Evolutionary conservation across 208 protist genomes (phyloP).

Genomic region (Leishmania major): DNA sequence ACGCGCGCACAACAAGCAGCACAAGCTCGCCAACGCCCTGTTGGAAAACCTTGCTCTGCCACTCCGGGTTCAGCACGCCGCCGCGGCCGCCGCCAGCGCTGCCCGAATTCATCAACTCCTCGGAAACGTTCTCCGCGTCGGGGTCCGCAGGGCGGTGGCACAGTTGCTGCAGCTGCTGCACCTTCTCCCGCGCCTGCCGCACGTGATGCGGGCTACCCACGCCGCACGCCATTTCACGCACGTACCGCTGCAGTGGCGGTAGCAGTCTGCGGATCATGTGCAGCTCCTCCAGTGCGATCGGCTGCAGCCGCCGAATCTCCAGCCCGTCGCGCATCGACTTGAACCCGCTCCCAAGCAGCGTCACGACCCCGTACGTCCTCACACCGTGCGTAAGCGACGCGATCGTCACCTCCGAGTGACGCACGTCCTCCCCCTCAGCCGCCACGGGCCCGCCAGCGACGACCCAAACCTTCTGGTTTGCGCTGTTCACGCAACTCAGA

Average conservation of each 20-base stretch:
- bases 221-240: constrained; percentile 30
- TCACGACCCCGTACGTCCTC: constrained; percentile 22
- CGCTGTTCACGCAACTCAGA: constrained; percentile 35
- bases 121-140: constrained; percentile 10
- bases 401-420: constrained; percentile 29
- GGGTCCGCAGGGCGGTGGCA: constrained; percentile 24
- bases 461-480: constrained; percentile 40
- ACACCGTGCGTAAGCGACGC: constrained; percentile 29
- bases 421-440: constrained; percentile 13
- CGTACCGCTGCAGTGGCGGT: constrained; percentile 44
- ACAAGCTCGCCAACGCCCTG: constrained; percentile 43
- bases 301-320: constrained; percentile 41
- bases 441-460: constrained; percentile 32
- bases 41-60: constrained; percentile 55
- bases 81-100: constrained; percentile 7
- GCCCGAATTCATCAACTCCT: constrained; percentile 15
- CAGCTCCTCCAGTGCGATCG: constrained; percentile 44
- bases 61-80: constrained; percentile 39
- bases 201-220: constrained; percentile 33
- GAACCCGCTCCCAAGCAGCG: constrained; percentile 27
- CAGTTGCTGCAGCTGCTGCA: constrained; percentile 43
- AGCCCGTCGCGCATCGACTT: constrained; percentile 57
- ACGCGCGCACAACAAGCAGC: constrained; percentile 37
- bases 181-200: constrained; percentile 42
- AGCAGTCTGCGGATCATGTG: constrained; percentile 49